Conservation (phyloP, 2,329 filamentous ascomycete species). For the Fusarium cyanostomum region DNA sequence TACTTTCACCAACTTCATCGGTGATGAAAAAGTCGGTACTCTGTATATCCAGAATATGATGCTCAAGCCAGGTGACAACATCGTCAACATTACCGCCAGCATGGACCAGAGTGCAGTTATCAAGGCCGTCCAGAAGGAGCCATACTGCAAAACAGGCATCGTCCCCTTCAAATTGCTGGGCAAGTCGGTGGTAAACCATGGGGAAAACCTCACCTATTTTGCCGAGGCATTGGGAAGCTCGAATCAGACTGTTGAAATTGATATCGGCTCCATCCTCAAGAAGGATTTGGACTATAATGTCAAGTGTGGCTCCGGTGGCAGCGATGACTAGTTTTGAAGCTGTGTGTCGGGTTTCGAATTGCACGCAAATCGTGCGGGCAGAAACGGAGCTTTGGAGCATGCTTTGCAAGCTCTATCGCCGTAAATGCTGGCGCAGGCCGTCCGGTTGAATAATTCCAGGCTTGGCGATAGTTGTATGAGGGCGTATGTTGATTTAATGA, state of each 20-base stretch:
- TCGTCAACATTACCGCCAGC: conserved; percentile 62
- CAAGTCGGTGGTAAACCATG: conserved; percentile 60
- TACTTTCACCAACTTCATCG: conserved; percentile 67
- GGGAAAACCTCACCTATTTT: conserved; percentile 65
- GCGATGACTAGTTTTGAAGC: conserved; percentile 5
- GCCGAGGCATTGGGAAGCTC: conserved; percentile 61
- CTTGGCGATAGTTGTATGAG: conserved; percentile 23
- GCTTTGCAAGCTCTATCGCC: not conserved
- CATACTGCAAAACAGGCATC: conserved; percentile 63
- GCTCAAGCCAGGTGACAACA: conserved; percentile 68
- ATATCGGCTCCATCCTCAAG: conserved; percentile 58
- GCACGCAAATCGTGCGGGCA: not conserved
- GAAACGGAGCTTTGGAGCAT: not conserved
- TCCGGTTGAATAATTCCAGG: conserved; percentile 23
- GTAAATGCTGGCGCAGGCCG: not conserved
- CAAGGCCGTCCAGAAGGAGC: conserved; percentile 46
- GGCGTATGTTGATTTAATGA: conserved; percentile 45
- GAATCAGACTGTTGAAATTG: conserved; percentile 62
- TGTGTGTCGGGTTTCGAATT: not conserved
- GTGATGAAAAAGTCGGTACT: conserved; percentile 61
- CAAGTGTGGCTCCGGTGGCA: conserved; percentile 28
- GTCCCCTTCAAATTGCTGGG: conserved; percentile 66
- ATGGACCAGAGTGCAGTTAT: conserved; percentile 63
- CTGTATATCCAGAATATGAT: conserved; percentile 66
- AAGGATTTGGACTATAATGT: conserved; percentile 44